Conservation (phyloP, 2,329 filamentous ascomycete genomes). For the Diaporthe batatas region DNA sequence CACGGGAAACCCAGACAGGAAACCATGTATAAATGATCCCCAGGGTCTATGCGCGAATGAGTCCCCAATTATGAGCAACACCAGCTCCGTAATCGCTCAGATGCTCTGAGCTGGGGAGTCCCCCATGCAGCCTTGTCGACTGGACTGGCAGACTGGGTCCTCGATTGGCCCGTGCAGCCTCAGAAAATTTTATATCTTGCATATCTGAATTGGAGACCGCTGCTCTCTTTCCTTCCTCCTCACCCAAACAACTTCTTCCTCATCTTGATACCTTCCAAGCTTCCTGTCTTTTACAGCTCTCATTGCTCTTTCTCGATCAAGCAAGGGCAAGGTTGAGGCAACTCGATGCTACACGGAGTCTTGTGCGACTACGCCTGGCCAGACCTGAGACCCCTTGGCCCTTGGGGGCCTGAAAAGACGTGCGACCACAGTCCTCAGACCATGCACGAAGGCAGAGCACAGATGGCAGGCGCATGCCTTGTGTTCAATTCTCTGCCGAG, state of each 20-base stretch:
- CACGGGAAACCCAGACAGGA: not conserved
- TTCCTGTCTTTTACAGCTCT: not conserved
- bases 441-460: not conserved
- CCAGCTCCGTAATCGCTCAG: slow-evolving; percentile 35
- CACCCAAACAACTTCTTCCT: not conserved
- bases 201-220: slow-evolving; percentile 1
- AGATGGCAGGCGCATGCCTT: not conserved
- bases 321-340: not conserved
- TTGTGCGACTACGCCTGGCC: not conserved
- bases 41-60: not conserved
- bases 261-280: not conserved
- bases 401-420: not conserved
- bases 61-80: slow-evolving; percentile 31
- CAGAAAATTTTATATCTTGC: slow-evolving; percentile 39
- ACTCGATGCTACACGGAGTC: not conserved
- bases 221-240: not conserved
- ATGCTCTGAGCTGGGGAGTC: slow-evolving; percentile 15
- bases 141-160: slow-evolving; percentile 4
- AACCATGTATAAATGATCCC: not conserved
- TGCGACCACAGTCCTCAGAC: not conserved
- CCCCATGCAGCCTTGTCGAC: slow-evolving; percentile 10
- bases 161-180: slow-evolving; percentile 35
- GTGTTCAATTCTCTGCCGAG: not conserved
- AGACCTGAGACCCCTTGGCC: not conserved
- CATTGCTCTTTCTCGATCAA: too few species aligned